These are phyloP conservation scores for Stephania cephalantha DNA, from an alignment of 164 flowering plant genomes.

Conservation along the genomic window DNA sequence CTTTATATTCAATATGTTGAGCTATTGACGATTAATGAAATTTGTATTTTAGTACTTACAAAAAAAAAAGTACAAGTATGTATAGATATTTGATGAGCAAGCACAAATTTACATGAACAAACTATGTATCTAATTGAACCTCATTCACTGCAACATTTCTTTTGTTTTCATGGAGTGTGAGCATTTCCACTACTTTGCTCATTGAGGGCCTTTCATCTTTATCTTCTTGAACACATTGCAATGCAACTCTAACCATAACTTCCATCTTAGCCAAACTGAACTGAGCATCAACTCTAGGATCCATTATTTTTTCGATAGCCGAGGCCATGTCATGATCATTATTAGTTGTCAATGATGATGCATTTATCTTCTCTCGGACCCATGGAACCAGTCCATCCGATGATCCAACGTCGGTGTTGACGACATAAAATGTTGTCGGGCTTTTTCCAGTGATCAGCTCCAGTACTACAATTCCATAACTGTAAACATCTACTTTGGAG, in stretches of 20 bases:
- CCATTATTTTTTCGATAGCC: conserved; percentile 6
- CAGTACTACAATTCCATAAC: conserved; percentile 37
- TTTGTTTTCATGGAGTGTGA: neutral
- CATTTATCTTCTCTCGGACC: conserved; percentile 4
- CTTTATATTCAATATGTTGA: too few species aligned
- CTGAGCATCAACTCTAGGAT: neutral
- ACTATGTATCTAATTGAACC: neutral
- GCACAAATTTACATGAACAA: neutral
- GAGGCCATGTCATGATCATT: conserved; percentile 4
- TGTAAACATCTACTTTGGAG: conserved; percentile 37
- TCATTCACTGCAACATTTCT: neutral
- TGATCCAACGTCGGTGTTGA: conserved; percentile 16
- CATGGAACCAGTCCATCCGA: conserved; percentile 27
- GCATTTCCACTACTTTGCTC: conserved; percentile 8
- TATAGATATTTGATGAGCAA: too few species aligned
- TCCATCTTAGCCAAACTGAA: neutral
- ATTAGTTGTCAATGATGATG: neutral
- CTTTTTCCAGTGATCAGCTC: conserved; percentile 15
- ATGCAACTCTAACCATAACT: neutral
- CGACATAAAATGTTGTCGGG: conserved; percentile 5
- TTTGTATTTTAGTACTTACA: too few species aligned
- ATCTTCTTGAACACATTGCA: conserved; percentile 5
- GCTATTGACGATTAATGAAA: too few species aligned
- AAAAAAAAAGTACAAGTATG: too few species aligned
- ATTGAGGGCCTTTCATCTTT: conserved; percentile 1